Conservation (phyloP, 768 basidiomycete genomes). For the Boletus rufocinnamomeus region DNA sequence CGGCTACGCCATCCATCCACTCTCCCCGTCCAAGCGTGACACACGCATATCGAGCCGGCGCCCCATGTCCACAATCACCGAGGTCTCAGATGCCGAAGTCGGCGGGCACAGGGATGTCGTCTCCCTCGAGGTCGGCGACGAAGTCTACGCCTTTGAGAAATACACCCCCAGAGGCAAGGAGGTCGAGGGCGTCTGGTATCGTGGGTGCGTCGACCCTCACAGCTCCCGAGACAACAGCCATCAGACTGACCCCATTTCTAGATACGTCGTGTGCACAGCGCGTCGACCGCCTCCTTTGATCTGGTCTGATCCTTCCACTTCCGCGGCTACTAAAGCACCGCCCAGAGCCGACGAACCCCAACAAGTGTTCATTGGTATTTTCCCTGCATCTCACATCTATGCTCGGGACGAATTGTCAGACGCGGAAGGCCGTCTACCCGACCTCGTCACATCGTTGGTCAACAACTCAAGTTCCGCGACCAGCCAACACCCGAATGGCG, state of each 20-base stretch:
- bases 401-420: slow-evolving; percentile 85
- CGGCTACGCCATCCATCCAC: slow-evolving; percentile 87
- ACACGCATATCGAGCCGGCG: slow-evolving; percentile 56
- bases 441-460: slow-evolving; percentile 62
- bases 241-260: slow-evolving; percentile 31
- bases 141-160: slow-evolving; percentile 95
- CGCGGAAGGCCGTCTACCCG: slow-evolving; percentile 82
- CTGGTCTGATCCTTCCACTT: slow-evolving; percentile 60
- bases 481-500: slow-evolving; percentile 35
- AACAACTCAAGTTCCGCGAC: slow-evolving; percentile 34
- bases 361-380: slow-evolving; percentile 92
- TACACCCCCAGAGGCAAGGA: slow-evolving; percentile 76
- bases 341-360: slow-evolving; percentile 73
- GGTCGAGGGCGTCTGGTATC: slow-evolving; percentile 84
- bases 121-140: slow-evolving; percentile 90
- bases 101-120: slow-evolving; percentile 74
- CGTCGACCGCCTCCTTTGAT: slow-evolving; percentile 66
- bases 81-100: slow-evolving; percentile 58
- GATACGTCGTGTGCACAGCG: slow-evolving; percentile 85
- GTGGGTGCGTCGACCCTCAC: slow-evolving; percentile 67
- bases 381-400: slow-evolving; percentile 86
- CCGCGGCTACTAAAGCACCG: slow-evolving; percentile 41
- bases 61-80: slow-evolving; percentile 45
- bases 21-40: slow-evolving; percentile 73
- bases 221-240: background rate